These are phyloP conservation scores for Apiospora phragmitis DNA, from an alignment of 2,329 filamentous ascomycete genomes.

Conservation along the genomic window DNA sequence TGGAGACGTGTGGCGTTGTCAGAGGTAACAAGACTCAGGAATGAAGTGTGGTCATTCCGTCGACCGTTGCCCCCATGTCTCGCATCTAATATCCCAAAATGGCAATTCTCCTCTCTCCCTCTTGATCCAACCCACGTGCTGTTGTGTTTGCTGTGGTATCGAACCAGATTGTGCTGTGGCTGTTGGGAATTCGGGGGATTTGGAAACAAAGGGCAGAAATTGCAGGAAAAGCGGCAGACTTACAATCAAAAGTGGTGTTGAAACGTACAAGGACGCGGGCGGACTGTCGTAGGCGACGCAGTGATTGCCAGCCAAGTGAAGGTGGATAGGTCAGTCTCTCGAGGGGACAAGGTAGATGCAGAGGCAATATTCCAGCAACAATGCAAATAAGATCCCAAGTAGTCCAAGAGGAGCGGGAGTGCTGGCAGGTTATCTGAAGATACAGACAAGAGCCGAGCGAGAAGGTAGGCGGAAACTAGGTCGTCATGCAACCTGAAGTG, in stretches of 20 bases:
- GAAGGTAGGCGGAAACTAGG: neutral
- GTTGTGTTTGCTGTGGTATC: neutral
- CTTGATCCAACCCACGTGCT: neutral
- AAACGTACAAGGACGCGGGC: neutral
- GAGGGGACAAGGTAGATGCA: constrained; percentile 22
- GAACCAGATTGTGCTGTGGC: neutral
- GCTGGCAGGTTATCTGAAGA: neutral
- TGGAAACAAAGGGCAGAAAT: neutral
- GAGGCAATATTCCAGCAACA: constrained; percentile 45
- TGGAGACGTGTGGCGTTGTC: constrained; percentile 28
- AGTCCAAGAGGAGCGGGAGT: neutral
- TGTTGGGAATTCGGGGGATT: neutral
- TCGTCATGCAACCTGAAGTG: neutral
- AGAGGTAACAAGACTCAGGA: constrained; percentile 30
- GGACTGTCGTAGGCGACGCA: neutral
- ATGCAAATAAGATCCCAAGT: constrained; percentile 23
- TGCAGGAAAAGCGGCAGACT: neutral
- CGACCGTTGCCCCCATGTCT: constrained; percentile 14
- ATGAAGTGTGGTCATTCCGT: constrained; percentile 21
- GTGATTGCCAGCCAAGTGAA: neutral
- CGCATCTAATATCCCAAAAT: constrained; percentile 12
- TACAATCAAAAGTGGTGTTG: neutral
- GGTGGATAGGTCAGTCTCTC: constrained; percentile 13
- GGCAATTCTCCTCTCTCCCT: constrained; percentile 16
- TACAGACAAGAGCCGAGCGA: neutral